Percentiles rank a stretch among this genome's conserved stretches.
phyloP scores from a whole-genome alignment of 805 yeast genomes.

The Starmera caribaea region DNA sequence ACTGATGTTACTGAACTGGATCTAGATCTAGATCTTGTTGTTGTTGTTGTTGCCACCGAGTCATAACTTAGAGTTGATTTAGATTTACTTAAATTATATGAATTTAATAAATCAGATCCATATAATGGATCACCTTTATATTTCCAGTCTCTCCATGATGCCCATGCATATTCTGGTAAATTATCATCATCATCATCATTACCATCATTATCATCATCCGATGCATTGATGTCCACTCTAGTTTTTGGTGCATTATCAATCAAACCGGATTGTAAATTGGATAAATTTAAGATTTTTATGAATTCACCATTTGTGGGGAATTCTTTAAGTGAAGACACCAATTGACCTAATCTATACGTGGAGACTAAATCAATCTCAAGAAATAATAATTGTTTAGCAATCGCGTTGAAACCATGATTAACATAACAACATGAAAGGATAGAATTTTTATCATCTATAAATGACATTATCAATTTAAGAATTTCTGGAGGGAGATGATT shows the following conservation, averaged over 20 bases:
- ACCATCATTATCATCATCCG: conserved; percentile 2
- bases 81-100: conserved; percentile 17
- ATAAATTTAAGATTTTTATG: conserved; percentile 51
- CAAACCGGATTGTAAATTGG: conserved; percentile 33
- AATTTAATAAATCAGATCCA: conserved; percentile 26
- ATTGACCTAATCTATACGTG: conserved; percentile 73
- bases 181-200: conserved; percentile 7
- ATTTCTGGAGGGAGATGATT: conserved; percentile 25
- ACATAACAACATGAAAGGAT: conserved; percentile 40
- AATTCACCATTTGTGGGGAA: conserved; percentile 44
- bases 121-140: conserved; percentile 64
- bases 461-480: conserved; percentile 15
- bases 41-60: background rate
- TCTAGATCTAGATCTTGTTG: background rate
- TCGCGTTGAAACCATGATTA: conserved; percentile 36
- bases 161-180: conserved; percentile 30
- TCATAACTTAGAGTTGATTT: conserved; percentile 15
- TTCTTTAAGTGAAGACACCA: conserved; percentile 56
- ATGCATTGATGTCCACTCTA: conserved; percentile 7
- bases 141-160: conserved; percentile 93
- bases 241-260: conserved; percentile 7
- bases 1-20: no score
- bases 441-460: conserved; percentile 28
- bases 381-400: conserved; percentile 49
- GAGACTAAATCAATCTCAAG: conserved; percentile 46